These are phyloP conservation scores for Phytophthora crassamura DNA, from an alignment of 352 stramenopile species.

Conservation along the genomic window DNA sequence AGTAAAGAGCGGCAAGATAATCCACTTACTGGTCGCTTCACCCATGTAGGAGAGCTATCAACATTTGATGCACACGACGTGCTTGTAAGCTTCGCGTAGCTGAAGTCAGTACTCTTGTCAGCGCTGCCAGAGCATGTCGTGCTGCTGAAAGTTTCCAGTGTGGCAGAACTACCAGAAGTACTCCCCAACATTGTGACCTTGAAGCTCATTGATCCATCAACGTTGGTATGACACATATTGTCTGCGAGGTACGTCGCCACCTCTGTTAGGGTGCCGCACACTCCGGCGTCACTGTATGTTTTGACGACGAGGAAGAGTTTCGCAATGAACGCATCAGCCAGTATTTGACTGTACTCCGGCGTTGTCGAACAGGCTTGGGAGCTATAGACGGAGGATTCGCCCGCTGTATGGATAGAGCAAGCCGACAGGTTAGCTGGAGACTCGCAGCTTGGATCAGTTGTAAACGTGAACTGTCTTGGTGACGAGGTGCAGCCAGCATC, in stretches of 20 bases:
- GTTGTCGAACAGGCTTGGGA: neutral
- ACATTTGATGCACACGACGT: neutral
- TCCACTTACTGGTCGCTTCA: constrained; percentile 9
- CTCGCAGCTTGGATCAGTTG: neutral
- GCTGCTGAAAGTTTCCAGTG: neutral
- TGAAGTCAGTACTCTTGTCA: neutral
- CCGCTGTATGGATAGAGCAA: neutral
- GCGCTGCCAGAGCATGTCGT: neutral
- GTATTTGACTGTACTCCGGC: neutral
- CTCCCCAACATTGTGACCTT: neutral
- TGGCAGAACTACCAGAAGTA: neutral
- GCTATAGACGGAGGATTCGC: neutral
- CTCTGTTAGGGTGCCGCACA: neutral
- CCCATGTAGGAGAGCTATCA: constrained; percentile 2
- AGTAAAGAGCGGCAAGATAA: constrained; percentile 8
- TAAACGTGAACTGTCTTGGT: constrained; percentile 10
- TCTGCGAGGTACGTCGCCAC: neutral
- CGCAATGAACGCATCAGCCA: constrained; percentile 2
- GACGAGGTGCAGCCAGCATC: neutral
- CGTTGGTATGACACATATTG: constrained; percentile 14
- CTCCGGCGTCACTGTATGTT: neutral
- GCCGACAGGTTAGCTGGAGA: neutral
- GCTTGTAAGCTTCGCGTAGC: constrained; percentile 1
- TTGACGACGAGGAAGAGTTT: constrained; percentile 12
- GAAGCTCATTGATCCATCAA: constrained; percentile 8